Evolutionary conservation across 371 early-diverging fungal genomes (phyloP), one percentile per base, ranked within the genome.

Genomic region (Mucor lusitanicus): DNA sequence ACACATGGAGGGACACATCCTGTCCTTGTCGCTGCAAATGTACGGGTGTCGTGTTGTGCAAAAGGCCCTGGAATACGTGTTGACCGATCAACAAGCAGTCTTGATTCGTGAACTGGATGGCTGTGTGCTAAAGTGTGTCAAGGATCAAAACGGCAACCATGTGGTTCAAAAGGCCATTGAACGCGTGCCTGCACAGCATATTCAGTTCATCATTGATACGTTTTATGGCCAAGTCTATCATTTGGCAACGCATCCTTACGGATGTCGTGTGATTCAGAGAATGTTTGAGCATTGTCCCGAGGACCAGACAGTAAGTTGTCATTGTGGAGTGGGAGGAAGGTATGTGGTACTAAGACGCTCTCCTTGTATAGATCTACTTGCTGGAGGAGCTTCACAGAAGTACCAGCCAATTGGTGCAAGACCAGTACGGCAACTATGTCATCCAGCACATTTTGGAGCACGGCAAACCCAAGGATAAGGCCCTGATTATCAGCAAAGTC

Each of bases 21-120:
- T 97, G 35, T 86, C 92, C 1, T 87, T 99, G 59, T 95, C 98
- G n/a, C 80, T 98, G 64, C 99, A 99, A 82, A 99, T 99, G 96
- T 99, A 99, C 80, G 99, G 99, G 0, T 99, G 99, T 76, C 94
- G 99, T 39, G 99, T 99, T 6, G 95, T 99, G 11, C 99, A 99
- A 80, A 99, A 98, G 87, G 97, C 97, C 1, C 85, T 99, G 21
- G 99, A 99, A 75, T 92, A 95, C 71, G 93, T 97, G 6, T 77
- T 88, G 59, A 78, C 85, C 3, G 95, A 95, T 61, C 93, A 95
- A 76, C 97, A 99, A 76, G 93, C 95, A 6, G 77, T 87, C 13
- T 85, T 99, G 62, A 92, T 99, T 23, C 86, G 88, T 53, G 99
- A 99, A 80, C 82, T 99, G 64, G 95, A 97, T 63, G 97, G 95